Evolutionary conservation across 345 rosid species (phyloP), one percentile per base, ranked within the genome.

Genomic region (Mallotus nudiflorus): DNA sequence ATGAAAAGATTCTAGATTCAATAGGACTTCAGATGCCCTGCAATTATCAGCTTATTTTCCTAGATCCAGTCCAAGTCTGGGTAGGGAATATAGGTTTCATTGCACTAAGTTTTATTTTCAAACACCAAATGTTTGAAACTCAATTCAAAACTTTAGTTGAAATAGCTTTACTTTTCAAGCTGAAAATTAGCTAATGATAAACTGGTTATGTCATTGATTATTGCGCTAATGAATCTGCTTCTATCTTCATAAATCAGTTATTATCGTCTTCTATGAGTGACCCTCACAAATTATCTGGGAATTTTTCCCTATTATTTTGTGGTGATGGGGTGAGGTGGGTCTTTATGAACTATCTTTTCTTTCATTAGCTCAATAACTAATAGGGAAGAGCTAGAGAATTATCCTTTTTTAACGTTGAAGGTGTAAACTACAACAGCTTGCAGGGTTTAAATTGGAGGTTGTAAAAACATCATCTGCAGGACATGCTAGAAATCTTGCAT

Each of bases 361-460:
- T 54, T 22, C 37, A 29, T 31, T 57, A 22, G n/a, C n/a, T n/a
- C 15, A 55, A 28, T 58, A 29, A 67, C 16, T 27, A 6, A 18
- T 9, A n/a, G 46, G 9, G 29, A 40, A 49, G 22, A n/a, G 27
- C 18, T 31, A n/a, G 13, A 55, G 42, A 14, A 18, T 29, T 19
- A 16, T n/a, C 14, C 9, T 66, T 25, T 49, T 19, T 22, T 69
- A 31, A 66, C 35, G 70, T 44, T 42, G 52, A 68, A 54, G 61
- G 63, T 78, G 69, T 73, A 65, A 78, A 77, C 62, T 62, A 35
- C 81, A 75, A 79, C 94, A 95, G 98, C 94, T 95, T 79, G 98
- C 99, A 45, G 98, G 99, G 64, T 88, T 92, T 72, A 91, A 88
- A 74, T 62, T 92, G 92, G 98, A 95, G 83, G 91, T 95, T 66